Base-by-base conservation (phyloP, 192 early-diverging fungal genomes). In the Pilaira anomala region DNA sequence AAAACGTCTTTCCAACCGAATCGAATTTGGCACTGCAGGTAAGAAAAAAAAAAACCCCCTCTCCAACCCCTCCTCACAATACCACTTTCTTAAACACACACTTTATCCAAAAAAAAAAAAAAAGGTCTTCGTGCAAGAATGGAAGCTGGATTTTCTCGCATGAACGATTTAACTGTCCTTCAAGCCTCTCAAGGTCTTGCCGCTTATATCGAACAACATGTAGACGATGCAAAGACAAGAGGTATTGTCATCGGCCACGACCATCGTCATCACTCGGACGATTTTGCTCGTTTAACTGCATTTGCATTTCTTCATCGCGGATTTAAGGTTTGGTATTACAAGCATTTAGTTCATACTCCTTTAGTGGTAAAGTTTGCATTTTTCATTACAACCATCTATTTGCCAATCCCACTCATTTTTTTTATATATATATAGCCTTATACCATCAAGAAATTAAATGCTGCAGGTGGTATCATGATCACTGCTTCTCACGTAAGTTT, bases 181-280 rank as follows among this genome's bases (percentile, higher is more conserved):
- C 91, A 94, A 66, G 93, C 95, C 19, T 85, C 90, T 9, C 95
- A 98, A 83, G 93, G 94, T 19, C 73, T 94, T 41, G 82, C 83
- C 12, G 76, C 76, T 3, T 93, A 91, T 67, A 80, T 93, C 4
- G 72, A 81, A 21, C 72, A 79, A 59, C 66, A 73, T 26, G 83
- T 88, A 7, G 63, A 77, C 33, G 61, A 84, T 48, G 86, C 87
- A 19, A 74, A 71, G 60, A 66, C 66, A n/a, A 84, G 83, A 55
- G 93, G 93, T 42, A 82, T 98, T 16, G 94, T 98, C 9, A 83
- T 98, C 50, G 94, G 93, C 40, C 89, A 95, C 67, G 95, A 98
- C 75, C 94, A 96, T 75, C 86, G 95, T n/a, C 85, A 94, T 73
- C 85, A 92, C 68, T 95, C 93, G 9, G 67, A 76, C 13, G 73